Conservation (phyloP, 1,139 yeast genomes). For the Candida tunisiensis region DNA sequence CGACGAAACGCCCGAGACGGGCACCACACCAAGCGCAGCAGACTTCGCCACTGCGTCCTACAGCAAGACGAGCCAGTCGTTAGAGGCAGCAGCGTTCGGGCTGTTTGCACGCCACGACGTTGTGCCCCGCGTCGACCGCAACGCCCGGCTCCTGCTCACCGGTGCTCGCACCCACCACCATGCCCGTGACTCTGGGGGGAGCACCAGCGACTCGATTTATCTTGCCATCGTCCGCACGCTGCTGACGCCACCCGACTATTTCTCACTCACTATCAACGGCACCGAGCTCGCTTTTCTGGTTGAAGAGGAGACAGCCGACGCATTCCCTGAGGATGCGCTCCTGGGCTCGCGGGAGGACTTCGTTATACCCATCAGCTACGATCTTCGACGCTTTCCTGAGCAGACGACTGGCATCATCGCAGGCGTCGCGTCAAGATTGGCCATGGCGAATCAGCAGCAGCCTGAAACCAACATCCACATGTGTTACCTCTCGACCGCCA, state of each 20-base stretch:
- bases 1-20: background rate
- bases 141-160: conserved; percentile 33
- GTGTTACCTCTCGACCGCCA: conserved; percentile 48
- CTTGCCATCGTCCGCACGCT: conserved; percentile 12
- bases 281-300: conserved; percentile 39
- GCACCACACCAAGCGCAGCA: background rate
- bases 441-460: conserved; percentile 19
- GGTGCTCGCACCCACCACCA: conserved; percentile 41
- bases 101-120: conserved; percentile 27
- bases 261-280: conserved; percentile 41
- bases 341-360: conserved; percentile 44
- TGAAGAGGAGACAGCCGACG: conserved; percentile 18
- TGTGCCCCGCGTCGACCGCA: conserved; percentile 27
- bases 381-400: conserved; percentile 37
- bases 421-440: conserved; percentile 38
- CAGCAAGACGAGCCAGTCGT: conserved; percentile 3
- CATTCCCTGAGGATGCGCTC: conserved; percentile 20
- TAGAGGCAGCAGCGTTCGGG: conserved; percentile 24
- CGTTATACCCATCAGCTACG: conserved; percentile 39
- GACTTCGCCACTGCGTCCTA: background rate
- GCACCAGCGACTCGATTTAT: conserved; percentile 8
- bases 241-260: conserved; percentile 29
- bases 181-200: conserved; percentile 9
- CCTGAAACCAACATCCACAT: conserved; percentile 22
- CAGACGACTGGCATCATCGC: conserved; percentile 56